A percentile compares a stretch with the other conserved stretches of the same genome.
Conservation (phyloP, 495 filamentous ascomycete genomes). For the Parathielavia appendiculata region DNA sequence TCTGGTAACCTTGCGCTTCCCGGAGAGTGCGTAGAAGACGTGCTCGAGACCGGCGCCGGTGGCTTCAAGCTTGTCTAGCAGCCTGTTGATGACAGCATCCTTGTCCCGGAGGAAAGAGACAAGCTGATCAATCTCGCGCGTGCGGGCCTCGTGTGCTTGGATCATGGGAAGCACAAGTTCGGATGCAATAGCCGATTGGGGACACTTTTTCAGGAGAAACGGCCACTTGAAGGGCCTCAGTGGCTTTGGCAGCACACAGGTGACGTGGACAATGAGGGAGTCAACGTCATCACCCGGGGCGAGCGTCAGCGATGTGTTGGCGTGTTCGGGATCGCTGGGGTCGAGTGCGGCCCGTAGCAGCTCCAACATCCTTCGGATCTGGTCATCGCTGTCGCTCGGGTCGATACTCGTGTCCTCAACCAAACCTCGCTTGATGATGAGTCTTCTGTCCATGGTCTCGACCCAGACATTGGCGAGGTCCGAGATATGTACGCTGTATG, state of each 20-base stretch:
- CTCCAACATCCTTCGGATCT: conserved; percentile 65
- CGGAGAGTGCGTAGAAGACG: conserved; percentile 62
- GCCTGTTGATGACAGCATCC: conserved; percentile 67
- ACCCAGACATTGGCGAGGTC: conserved; percentile 85
- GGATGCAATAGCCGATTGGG: conserved; percentile 50
- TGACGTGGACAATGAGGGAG: conserved; percentile 54
- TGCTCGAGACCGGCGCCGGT: conserved; percentile 61
- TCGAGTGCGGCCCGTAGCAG: conserved; percentile 64
- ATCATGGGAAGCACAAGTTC: conserved; percentile 68
- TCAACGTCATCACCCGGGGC: conserved; percentile 24
- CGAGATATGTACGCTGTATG: conserved; percentile 72
- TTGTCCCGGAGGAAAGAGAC: conserved; percentile 63
- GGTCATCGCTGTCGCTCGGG: conserved; percentile 67
- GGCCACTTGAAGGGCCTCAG: conserved; percentile 67
- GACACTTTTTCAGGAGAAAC: conserved; percentile 51
- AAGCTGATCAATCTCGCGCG: conserved; percentile 50
- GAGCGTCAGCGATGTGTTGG: conserved; percentile 36
- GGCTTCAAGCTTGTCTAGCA: conserved; percentile 73
- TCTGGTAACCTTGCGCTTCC: conserved; percentile 44
- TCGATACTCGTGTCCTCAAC: conserved; percentile 74
- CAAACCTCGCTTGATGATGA: conserved; percentile 62
- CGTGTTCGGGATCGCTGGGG: conserved; percentile 32
- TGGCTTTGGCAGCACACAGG: conserved; percentile 59
- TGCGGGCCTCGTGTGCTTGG: conserved; percentile 49
- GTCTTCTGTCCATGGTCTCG: conserved; percentile 57